Evolutionary conservation across 805 yeast species (phyloP).

Genomic region (Wickerhamiella sergipiensis): DNA sequence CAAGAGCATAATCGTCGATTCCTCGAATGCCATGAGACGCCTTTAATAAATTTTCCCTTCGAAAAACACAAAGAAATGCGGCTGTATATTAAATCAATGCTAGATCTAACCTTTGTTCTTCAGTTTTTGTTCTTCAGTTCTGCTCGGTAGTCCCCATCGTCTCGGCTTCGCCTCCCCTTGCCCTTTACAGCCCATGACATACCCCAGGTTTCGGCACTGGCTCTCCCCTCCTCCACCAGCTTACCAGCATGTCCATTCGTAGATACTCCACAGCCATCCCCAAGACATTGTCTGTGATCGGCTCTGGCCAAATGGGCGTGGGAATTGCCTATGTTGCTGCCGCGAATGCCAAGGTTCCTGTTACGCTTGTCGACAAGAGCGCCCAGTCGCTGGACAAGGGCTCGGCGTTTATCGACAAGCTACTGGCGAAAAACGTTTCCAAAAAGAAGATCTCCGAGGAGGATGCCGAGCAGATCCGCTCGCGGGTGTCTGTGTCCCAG

Average conservation of each 20-base stretch:
- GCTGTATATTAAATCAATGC: no score
- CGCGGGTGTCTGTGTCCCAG: constrained; percentile 18
- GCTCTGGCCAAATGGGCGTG: constrained; percentile 34
- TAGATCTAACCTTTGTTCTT: no score
- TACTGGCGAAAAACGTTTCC: constrained; percentile 26
- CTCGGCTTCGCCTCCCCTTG: neutral
- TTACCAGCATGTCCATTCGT: neutral
- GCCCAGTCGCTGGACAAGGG: constrained; percentile 24
- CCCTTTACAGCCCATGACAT: neutral
- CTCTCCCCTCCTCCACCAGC: neutral
- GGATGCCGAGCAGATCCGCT: constrained; percentile 20
- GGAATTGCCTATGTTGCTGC: constrained; percentile 33
- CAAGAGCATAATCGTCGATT: no score
- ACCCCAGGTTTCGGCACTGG: neutral
- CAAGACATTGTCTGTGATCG: constrained; percentile 23
- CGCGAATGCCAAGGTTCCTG: constrained; percentile 26
- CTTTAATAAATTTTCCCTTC: no score
- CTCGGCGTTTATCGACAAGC: constrained; percentile 24
- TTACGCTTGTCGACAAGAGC: constrained; percentile 25
- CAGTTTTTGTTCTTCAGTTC: neutral
- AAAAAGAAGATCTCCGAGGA: constrained; percentile 24
- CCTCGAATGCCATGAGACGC: no score
- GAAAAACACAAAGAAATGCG: no score
- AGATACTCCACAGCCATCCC: neutral
- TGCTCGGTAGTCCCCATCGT: no score